Percentiles rank a stretch among this genome's conserved stretches.
phyloP scores from a whole-genome alignment of 805 yeast species.

The Candida broadrunensis region DNA sequence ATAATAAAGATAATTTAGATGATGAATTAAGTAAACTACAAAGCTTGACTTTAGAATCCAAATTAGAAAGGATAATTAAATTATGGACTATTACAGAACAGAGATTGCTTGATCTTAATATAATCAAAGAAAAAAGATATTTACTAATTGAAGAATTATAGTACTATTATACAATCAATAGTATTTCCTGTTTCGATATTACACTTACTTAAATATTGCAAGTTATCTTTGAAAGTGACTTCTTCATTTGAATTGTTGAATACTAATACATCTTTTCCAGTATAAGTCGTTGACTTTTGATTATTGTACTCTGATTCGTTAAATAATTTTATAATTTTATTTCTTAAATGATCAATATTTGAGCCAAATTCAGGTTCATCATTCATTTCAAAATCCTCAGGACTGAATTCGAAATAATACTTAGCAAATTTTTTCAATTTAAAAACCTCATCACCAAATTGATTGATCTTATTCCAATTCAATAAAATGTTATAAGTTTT shows the following conservation, averaged over 20 bases:
- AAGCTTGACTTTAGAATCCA: conserved; percentile 31
- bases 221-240: conserved; percentile 17
- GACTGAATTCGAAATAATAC: conserved; percentile 76
- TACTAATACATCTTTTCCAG: conserved; percentile 20
- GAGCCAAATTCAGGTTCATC: conserved; percentile 68
- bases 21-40: conserved; percentile 20
- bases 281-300: conserved; percentile 8
- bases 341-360: conserved; percentile 58
- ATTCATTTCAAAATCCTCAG: conserved; percentile 67
- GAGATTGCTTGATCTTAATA: conserved; percentile 36
- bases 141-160: conserved; percentile 13
- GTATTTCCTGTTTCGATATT: conserved; percentile 42
- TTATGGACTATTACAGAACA: conserved; percentile 67
- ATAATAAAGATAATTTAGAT: conserved; percentile 7
- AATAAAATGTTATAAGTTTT: conserved; percentile 18
- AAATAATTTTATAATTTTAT: conserved; percentile 54
- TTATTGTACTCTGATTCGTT: conserved; percentile 32
- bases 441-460: conserved; percentile 15
- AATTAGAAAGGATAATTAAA: conserved; percentile 52
- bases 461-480: conserved; percentile 16
- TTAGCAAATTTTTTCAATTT: conserved; percentile 28
- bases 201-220: conserved; percentile 32
- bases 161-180: conserved; percentile 26
- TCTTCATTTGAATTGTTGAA: conserved; percentile 27
- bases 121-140: conserved; percentile 22